A percentile compares a stretch with the other conserved stretches of the same genome.
Evolutionary conservation across 306 rosid genomes (phyloP).

Genomic region (Leucaena leucocephala): DNA sequence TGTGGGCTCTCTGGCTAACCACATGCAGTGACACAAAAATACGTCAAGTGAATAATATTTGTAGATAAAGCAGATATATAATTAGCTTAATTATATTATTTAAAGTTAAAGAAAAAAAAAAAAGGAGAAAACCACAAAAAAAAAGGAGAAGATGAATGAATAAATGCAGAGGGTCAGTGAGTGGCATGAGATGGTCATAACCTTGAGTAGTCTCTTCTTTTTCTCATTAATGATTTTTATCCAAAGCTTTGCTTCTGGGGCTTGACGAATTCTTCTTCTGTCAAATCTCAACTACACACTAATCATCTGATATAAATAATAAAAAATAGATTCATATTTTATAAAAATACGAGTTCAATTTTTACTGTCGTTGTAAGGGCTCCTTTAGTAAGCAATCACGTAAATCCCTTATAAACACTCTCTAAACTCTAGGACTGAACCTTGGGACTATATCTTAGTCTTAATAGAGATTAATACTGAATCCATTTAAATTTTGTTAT

Average conservation of each 20-base stretch:
- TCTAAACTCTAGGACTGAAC: too few relatives aligned
- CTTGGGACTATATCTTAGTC: too few relatives aligned
- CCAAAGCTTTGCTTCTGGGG: slow-evolving; percentile 24
- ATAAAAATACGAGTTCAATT: too few relatives aligned
- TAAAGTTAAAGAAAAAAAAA: neutral
- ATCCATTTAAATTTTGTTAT: too few relatives aligned
- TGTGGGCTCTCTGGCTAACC: neutral
- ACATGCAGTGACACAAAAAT: neutral
- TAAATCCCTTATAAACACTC: too few relatives aligned
- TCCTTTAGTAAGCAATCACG: too few relatives aligned
- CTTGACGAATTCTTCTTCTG: neutral
- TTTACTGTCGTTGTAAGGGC: too few relatives aligned
- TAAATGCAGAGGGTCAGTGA: slow-evolving; percentile 28
- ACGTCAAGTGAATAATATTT: neutral
- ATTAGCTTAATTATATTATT: neutral
- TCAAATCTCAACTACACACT: neutral
- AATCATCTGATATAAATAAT: too few relatives aligned
- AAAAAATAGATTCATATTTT: too few relatives aligned
- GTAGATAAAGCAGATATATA: neutral
- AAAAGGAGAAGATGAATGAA: neutral
- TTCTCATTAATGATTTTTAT: slow-evolving; percentile 11
- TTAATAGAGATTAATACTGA: too few relatives aligned
- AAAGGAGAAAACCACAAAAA: neutral
- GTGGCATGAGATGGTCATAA: slow-evolving; percentile 7
- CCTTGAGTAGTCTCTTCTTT: slow-evolving; percentile 9